Percentiles rank a stretch among this genome's conserved stretches.
Conservation (phyloP, 2,329 filamentous ascomycete genomes). For the Fusarium keratoplasticum region DNA sequence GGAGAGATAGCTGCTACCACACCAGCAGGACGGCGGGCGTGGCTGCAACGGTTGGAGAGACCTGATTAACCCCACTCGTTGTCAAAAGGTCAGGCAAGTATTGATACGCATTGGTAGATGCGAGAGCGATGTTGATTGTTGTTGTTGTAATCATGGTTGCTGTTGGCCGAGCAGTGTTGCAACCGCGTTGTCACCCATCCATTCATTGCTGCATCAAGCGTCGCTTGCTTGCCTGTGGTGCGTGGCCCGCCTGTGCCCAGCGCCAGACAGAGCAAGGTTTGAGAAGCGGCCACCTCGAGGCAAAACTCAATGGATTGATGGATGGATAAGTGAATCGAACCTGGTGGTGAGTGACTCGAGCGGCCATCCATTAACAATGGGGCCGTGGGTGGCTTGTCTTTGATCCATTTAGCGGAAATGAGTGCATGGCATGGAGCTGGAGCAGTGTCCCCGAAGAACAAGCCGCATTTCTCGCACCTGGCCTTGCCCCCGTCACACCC, state of each 20-base stretch:
- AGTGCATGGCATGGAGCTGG: constrained; percentile 26
- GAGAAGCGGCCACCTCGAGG: neutral
- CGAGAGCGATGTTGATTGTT: constrained; percentile 15
- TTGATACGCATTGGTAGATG: neutral
- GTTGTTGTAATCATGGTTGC: constrained; percentile 4
- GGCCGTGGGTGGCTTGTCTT: constrained; percentile 29
- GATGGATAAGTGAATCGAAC: constrained; percentile 1
- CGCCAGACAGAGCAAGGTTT: constrained; percentile 7
- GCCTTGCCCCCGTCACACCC: constrained; percentile 22
- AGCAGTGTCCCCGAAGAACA: constrained; percentile 21
- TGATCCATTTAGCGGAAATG: constrained; percentile 35
- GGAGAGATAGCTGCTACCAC: constrained; percentile 4
- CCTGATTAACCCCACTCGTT: constrained; percentile 26
- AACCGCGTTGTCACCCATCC: constrained; percentile 20
- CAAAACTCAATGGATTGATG: constrained; percentile 22
- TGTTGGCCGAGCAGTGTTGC: constrained; percentile 28
- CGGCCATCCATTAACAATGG: neutral
- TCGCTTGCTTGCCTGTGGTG: neutral
- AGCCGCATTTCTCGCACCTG: constrained; percentile 28
- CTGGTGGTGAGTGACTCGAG: constrained; percentile 10
- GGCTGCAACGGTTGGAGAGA: constrained; percentile 15
- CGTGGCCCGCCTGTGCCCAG: neutral
- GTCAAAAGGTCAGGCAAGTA: constrained; percentile 14
- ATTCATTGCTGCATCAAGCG: constrained; percentile 2
- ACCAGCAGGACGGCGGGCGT: constrained; percentile 8